Percentiles rank a stretch among this genome's conserved stretches.
Conservation (phyloP, 768 basidiomycete genomes). For the Lyophyllum decastes region DNA sequence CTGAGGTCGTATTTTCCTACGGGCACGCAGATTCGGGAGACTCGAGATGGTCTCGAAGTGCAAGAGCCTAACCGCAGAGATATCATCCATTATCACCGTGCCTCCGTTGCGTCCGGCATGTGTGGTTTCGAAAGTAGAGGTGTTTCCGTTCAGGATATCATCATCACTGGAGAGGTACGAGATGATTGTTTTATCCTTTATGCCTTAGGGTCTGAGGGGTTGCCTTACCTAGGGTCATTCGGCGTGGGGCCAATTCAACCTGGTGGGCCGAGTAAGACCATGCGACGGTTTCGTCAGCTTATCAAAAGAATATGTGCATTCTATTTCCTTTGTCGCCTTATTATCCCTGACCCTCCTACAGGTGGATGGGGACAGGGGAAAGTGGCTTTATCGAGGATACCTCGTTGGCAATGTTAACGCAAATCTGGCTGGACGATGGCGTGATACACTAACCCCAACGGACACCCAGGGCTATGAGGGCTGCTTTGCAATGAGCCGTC, state of each 20-base stretch:
- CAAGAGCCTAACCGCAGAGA: constrained; percentile 40
- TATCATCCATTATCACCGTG: constrained; percentile 32
- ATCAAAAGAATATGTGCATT: constrained; percentile 80
- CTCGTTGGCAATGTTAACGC: constrained; percentile 70
- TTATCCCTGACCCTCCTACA: constrained; percentile 24
- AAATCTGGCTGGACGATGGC: constrained; percentile 82
- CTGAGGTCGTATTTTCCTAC: constrained; percentile 62
- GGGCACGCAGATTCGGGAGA: constrained; percentile 51
- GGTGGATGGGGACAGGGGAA: constrained; percentile 74
- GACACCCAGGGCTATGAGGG: constrained; percentile 80
- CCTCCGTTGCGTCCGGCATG: constrained; percentile 7
- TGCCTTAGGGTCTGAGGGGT: constrained; percentile 68
- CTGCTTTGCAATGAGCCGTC: constrained; percentile 74
- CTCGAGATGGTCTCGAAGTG: constrained; percentile 46
- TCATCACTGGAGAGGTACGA: constrained; percentile 74
- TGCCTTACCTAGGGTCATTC: constrained; percentile 97
- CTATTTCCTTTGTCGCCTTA: constrained; percentile 4
- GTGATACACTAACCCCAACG: constrained; percentile 74
- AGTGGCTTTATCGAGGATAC: constrained; percentile 87
- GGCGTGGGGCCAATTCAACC: constrained; percentile 85
- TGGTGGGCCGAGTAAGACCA: constrained; percentile 78
- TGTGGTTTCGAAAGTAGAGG: constrained; percentile 19
- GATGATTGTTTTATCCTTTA: neutral
- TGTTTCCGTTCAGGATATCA: constrained; percentile 52
- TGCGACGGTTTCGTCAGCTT: constrained; percentile 81